These are phyloP conservation scores for Rhizoclosmatium sp. DNA, from an alignment of 192 early-diverging fungal species.

Conservation along the genomic window DNA sequence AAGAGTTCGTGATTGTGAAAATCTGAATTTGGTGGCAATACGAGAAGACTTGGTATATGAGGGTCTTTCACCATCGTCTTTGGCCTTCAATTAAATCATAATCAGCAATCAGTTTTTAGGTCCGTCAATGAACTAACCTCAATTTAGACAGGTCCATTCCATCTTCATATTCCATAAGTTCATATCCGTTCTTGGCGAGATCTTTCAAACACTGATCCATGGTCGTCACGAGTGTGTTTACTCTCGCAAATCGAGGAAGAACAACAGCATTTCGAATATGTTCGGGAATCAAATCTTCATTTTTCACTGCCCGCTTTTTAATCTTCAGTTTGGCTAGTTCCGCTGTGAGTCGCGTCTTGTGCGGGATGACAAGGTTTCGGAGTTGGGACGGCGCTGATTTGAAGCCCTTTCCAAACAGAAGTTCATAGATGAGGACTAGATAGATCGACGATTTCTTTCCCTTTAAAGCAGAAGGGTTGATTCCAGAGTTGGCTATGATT, in stretches of 20 bases:
- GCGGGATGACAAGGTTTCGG: conserved; percentile 71
- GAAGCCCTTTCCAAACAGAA: conserved; percentile 79
- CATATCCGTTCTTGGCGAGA: conserved; percentile 68
- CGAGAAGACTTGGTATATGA: conserved; percentile 83
- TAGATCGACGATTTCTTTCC: conserved; percentile 22
- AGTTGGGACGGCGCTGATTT: conserved; percentile 59
- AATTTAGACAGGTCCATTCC: conserved; percentile 9
- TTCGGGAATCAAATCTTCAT: conserved; percentile 76
- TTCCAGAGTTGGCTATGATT: conserved; percentile 15
- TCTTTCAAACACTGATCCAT: conserved; percentile 71
- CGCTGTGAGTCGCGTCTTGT: conserved; percentile 72
- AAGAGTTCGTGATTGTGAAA: conserved; percentile 85
- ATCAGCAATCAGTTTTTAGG: neutral
- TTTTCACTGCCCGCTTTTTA: conserved; percentile 66
- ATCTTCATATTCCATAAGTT: conserved; percentile 43
- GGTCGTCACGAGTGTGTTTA: conserved; percentile 82
- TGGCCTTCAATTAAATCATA: conserved; percentile 23
- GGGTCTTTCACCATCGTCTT: conserved; percentile 63
- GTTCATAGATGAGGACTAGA: conserved; percentile 82
- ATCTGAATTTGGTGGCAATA: conserved; percentile 87
- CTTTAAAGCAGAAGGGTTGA: conserved; percentile 13
- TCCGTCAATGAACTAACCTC: conserved; percentile 5
- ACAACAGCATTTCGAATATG: conserved; percentile 61
- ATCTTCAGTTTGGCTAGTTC: conserved; percentile 84
- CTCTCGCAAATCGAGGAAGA: conserved; percentile 86